Evolutionary conservation across 495 filamentous ascomycete genomes (phyloP).

Genomic region (Thozetella sp.): DNA sequence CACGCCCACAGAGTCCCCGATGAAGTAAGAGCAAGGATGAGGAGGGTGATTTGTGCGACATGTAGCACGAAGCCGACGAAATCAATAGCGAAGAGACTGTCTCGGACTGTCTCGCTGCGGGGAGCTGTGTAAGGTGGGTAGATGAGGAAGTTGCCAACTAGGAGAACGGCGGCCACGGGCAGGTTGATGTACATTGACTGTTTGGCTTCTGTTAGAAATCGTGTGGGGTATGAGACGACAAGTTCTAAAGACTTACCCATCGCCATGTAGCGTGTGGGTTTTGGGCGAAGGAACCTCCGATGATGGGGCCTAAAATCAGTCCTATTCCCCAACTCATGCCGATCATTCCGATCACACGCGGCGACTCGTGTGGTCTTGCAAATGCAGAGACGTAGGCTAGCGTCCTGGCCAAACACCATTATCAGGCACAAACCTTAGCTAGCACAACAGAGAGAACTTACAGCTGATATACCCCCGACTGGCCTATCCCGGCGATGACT

Average conservation of each 20-base stretch:
- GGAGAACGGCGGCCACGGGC: conserved; percentile 48
- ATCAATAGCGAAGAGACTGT: conserved; percentile 37
- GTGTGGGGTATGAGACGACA: not conserved
- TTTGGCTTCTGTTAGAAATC: too few species aligned
- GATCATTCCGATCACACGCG: conserved; percentile 38
- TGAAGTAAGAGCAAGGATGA: conserved; percentile 46
- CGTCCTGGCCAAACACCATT: too few species aligned
- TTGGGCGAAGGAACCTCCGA: conserved; percentile 59
- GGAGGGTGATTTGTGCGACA: conserved; percentile 30
- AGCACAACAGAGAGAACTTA: too few species aligned
- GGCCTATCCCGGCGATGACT: too few species aligned
- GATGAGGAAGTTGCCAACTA: conserved; percentile 54
- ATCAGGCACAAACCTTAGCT: too few species aligned
- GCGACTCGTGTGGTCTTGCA: conserved; percentile 30
- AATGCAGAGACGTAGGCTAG: not conserved
- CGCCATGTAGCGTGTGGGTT: conserved; percentile 41
- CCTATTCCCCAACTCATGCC: conserved; percentile 45
- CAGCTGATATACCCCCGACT: too few species aligned
- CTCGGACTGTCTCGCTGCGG: conserved; percentile 15
- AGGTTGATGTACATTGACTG: conserved; percentile 67
- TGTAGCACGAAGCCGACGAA: conserved; percentile 37
- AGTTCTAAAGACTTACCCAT: conserved; percentile 29
- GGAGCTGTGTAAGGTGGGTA: conserved; percentile 48
- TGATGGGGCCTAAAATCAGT: conserved; percentile 52
- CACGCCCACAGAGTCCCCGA: conserved; percentile 53